A percentile compares a stretch with the other conserved stretches of the same genome.
Conservation (phyloP, 2,329 filamentous ascomycete species). For the Aphanoascus verrucosus region DNA sequence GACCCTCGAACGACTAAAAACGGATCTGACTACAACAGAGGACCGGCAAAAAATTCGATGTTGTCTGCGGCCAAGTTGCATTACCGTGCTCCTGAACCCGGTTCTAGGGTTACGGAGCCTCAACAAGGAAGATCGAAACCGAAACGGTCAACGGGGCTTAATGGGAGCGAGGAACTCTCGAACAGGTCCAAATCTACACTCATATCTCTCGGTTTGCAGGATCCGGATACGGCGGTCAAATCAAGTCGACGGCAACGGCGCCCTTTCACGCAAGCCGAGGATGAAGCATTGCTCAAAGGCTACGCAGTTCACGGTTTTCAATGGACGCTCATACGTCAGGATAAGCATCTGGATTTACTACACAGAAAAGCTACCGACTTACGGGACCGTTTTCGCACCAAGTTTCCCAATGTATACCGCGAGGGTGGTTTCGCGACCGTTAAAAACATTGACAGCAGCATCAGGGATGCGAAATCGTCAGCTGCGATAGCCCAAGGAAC, state of each 20-base stretch:
- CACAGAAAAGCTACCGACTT: conserved; percentile 49
- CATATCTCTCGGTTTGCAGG: conserved; percentile 38
- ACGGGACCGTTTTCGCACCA: conserved; percentile 51
- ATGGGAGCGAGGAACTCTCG: conserved; percentile 24
- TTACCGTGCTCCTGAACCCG: background rate
- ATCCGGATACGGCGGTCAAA: conserved; percentile 39
- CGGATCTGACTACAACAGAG: conserved; percentile 6
- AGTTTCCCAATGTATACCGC: conserved; percentile 48
- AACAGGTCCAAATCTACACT: conserved; percentile 26
- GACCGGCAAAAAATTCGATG: background rate
- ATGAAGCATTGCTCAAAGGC: conserved; percentile 48
- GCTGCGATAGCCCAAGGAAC: background rate
- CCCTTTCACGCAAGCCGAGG: conserved; percentile 47
- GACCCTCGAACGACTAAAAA: conserved; percentile 20
- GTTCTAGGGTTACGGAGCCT: background rate
- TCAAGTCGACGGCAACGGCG: conserved; percentile 44
- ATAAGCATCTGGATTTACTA: conserved; percentile 41
- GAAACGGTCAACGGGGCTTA: conserved; percentile 12
- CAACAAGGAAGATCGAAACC: background rate
- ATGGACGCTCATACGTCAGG: conserved; percentile 51
- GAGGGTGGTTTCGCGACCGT: conserved; percentile 33
- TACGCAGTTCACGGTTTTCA: conserved; percentile 49
- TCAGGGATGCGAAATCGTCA: background rate
- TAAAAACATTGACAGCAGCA: conserved; percentile 18
- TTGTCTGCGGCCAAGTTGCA: background rate